Conservation (phyloP, 331 rosid genomes). For the Phaseolus coccineus region DNA sequence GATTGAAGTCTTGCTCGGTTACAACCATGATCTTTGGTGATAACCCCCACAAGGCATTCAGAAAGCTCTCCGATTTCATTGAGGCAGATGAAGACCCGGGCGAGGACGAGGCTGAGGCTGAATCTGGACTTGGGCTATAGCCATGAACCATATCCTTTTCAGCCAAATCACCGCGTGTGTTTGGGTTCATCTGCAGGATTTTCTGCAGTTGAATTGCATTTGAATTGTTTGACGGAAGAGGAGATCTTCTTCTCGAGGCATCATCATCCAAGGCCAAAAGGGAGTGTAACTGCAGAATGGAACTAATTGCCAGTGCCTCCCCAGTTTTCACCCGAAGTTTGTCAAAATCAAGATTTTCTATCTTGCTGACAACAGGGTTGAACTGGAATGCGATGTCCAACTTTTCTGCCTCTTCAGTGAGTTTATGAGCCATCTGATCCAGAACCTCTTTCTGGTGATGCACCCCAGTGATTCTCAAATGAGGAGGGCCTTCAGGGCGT, state of each 20-base stretch:
- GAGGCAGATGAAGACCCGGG: constrained; percentile 55
- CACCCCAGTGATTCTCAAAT: constrained; percentile 79
- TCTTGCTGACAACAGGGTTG: constrained; percentile 65
- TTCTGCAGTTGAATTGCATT: constrained; percentile 62
- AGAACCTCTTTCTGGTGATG: constrained; percentile 76
- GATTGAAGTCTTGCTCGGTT: constrained; percentile 86
- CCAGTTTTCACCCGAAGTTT: constrained; percentile 79
- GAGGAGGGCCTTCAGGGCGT: constrained; percentile 81
- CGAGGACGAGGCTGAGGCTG: constrained; percentile 60
- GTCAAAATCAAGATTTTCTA: constrained; percentile 74
- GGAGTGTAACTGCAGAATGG: constrained; percentile 77
- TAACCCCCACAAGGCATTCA: constrained; percentile 79
- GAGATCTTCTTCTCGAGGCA: constrained; percentile 55
- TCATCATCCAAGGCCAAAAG: constrained; percentile 79
- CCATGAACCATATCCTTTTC: constrained; percentile 71
- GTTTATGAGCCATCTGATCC: constrained; percentile 70
- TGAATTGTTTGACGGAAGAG: constrained; percentile 48
- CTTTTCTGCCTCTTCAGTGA: constrained; percentile 74
- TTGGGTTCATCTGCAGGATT: constrained; percentile 56
- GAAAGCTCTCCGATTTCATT: constrained; percentile 64
- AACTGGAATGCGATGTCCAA: constrained; percentile 83
- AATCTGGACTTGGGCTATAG: constrained; percentile 77
- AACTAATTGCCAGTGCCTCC: constrained; percentile 87
- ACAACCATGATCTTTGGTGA: constrained; percentile 82
- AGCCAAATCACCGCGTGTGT: constrained; percentile 67